Conservation (phyloP, 208 protist genomes). For the Crithidia brevicula region DNA sequence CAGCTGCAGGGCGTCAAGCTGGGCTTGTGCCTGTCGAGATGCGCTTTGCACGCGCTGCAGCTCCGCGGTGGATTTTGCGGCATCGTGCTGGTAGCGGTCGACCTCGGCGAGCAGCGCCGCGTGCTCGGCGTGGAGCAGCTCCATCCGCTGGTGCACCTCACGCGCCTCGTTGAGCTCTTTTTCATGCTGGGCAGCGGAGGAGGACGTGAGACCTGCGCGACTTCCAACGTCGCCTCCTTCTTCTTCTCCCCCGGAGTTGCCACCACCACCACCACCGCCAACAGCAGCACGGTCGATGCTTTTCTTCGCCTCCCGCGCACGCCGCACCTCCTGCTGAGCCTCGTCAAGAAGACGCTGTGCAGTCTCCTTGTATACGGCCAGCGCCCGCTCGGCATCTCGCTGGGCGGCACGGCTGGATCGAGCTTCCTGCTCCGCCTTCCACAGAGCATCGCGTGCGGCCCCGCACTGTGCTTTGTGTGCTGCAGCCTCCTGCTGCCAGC, state of each 20-base stretch:
- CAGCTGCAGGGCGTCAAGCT: slow-evolving; percentile 32
- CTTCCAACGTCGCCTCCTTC: too few relatives aligned
- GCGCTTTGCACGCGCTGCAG: slow-evolving; percentile 41
- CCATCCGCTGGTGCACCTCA: slow-evolving; percentile 13
- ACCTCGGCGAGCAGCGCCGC: slow-evolving; percentile 22
- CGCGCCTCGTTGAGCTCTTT: not conserved
- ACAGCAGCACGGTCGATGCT: not conserved
- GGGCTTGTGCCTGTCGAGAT: slow-evolving; percentile 16
- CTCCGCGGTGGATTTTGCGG: slow-evolving; percentile 36
- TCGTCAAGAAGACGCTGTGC: slow-evolving; percentile 32
- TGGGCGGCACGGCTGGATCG: slow-evolving; percentile 18
- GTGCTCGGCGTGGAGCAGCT: slow-evolving; percentile 30
- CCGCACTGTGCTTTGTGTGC: slow-evolving; percentile 23
- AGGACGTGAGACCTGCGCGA: too few relatives aligned
- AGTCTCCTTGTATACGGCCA: slow-evolving; percentile 30
- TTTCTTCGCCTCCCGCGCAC: not conserved
- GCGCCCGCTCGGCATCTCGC: slow-evolving; percentile 24
- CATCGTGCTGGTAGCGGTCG: slow-evolving; percentile 29
- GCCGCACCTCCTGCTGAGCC: slow-evolving; percentile 27
- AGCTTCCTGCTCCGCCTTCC: slow-evolving; percentile 36
- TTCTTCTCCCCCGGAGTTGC: too few relatives aligned
- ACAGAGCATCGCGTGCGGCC: slow-evolving; percentile 28
- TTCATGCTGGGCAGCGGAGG: not conserved
- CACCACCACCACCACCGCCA: too few relatives aligned
- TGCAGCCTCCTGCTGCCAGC: slow-evolving; percentile 35